A percentile compares a stretch with the other conserved stretches of the same genome.
phyloP scores from a whole-genome alignment of 306 rosid genomes.

The Gynostemma pentaphyllum region DNA sequence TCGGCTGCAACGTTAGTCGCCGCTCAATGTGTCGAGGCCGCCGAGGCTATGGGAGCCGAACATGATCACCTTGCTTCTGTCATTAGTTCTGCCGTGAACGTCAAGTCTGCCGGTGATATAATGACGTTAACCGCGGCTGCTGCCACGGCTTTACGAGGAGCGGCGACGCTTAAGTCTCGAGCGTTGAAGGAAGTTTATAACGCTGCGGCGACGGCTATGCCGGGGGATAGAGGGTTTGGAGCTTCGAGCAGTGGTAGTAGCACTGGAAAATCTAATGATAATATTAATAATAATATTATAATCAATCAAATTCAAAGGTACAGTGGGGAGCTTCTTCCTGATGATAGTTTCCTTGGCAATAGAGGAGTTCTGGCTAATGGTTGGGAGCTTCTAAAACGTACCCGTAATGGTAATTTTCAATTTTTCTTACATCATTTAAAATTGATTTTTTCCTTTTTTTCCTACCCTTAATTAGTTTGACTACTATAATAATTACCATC shows the following conservation, averaged over 20 bases:
- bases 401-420: constrained; percentile 52
- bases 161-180: constrained; percentile 93
- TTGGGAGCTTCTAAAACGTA: constrained; percentile 80
- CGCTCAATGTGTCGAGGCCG: constrained; percentile 90
- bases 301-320: no score
- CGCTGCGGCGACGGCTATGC: constrained; percentile 73
- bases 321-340: constrained; percentile 57
- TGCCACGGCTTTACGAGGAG: constrained; percentile 90
- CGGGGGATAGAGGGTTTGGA: constrained; percentile 54
- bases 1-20: constrained; percentile 92
- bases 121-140: constrained; percentile 88
- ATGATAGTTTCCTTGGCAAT: constrained; percentile 66
- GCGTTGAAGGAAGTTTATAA: constrained; percentile 89
- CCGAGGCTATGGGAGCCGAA: constrained; percentile 87
- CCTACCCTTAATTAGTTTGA: not conserved
- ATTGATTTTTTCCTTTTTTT: not conserved
- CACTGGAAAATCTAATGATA: constrained; percentile 36
- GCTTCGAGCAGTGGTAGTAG: constrained; percentile 18
- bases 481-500: not conserved
- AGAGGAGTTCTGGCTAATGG: constrained; percentile 71
- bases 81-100: constrained; percentile 82
- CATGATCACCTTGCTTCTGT: constrained; percentile 75
- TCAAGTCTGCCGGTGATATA: constrained; percentile 78
- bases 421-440: not conserved
- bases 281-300: not conserved